These are phyloP conservation scores for Coniochaeta sp. DNA, from an alignment of 2,329 filamentous ascomycete genomes.

Conservation along the genomic window DNA sequence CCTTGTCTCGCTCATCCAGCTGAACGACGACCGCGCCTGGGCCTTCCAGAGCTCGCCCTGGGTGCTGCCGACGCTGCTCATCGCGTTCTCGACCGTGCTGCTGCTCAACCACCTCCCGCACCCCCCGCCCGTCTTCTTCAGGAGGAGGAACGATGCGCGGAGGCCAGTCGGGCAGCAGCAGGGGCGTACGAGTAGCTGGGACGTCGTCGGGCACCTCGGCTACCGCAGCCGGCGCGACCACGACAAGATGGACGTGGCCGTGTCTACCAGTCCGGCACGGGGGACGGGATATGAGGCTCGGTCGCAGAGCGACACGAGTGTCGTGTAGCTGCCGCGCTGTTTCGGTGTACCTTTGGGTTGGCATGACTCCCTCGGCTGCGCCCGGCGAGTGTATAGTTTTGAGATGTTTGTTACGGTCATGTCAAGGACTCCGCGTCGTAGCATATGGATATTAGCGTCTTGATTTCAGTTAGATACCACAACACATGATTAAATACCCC, in stretches of 20 bases:
- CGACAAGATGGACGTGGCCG: not conserved
- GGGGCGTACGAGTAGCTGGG: not conserved
- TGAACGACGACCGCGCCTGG: slow-evolving; percentile 3
- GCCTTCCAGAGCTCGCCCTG: slow-evolving; percentile 12
- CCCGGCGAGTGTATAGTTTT: too few relatives aligned
- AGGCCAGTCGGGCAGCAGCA: not conserved
- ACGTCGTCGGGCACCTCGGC: not conserved
- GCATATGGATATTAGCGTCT: not conserved
- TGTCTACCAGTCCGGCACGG: not conserved
- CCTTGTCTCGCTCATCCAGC: slow-evolving; percentile 12
- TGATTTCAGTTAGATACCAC: too few relatives aligned
- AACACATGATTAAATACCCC: too few relatives aligned
- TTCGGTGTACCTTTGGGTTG: too few relatives aligned
- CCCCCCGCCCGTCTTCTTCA: slow-evolving; percentile 11
- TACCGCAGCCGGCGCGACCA: not conserved
- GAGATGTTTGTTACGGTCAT: not conserved
- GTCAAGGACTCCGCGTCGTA: not conserved
- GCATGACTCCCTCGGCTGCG: too few relatives aligned
- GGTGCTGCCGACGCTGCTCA: slow-evolving; percentile 17
- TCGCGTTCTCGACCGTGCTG: slow-evolving; percentile 16
- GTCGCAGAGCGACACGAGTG: not conserved
- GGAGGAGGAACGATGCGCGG: not conserved
- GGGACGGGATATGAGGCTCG: not conserved
- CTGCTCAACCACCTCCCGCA: slow-evolving; percentile 14
- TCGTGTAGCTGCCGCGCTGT: not conserved